Conservation (phyloP, 768 basidiomycete species). For the Auricularia cornea region DNA sequence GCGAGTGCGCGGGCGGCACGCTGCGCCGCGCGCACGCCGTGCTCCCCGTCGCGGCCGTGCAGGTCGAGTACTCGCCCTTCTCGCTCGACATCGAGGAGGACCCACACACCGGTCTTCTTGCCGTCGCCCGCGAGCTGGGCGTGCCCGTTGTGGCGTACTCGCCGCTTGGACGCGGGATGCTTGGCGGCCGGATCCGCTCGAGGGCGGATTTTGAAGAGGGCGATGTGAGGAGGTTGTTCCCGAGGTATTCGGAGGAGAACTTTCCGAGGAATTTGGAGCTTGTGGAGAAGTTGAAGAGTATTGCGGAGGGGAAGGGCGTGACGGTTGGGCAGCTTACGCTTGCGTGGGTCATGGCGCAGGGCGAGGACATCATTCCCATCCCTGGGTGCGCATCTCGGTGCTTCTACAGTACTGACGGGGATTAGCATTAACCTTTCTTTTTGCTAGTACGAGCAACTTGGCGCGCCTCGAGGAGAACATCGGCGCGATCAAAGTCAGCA, state of each 20-base stretch:
- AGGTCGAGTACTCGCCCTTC: slow-evolving; percentile 25
- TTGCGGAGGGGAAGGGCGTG: slow-evolving; percentile 24
- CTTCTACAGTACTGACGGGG: too few species aligned
- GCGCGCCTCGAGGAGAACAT: too few species aligned
- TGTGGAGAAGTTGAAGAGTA: slow-evolving; percentile 22
- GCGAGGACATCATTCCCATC: too few species aligned
- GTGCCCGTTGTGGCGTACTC: slow-evolving; percentile 35
- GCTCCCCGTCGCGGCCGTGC: slow-evolving; percentile 18
- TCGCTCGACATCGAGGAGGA: slow-evolving; percentile 22
- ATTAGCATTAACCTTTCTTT: too few species aligned
- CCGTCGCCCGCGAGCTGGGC: slow-evolving; percentile 32
- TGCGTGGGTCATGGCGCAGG: slow-evolving; percentile 23
- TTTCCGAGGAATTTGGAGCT: neutral
- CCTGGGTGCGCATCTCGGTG: too few species aligned
- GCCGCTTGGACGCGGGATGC: slow-evolving; percentile 26
- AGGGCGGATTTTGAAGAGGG: neutral
- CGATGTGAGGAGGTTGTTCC: neutral
- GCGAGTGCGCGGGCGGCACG: neutral
- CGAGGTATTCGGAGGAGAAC: slow-evolving; percentile 1
- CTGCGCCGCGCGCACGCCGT: slow-evolving; percentile 3
- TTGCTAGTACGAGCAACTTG: too few species aligned
- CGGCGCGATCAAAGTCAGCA: too few species aligned
- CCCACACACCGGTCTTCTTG: slow-evolving; percentile 20
- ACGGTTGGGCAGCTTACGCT: slow-evolving; percentile 21
- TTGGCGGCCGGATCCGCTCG: slow-evolving; percentile 13